Conservation (phyloP, 169 alveolate species). For the Babesia bigemina region DNA sequence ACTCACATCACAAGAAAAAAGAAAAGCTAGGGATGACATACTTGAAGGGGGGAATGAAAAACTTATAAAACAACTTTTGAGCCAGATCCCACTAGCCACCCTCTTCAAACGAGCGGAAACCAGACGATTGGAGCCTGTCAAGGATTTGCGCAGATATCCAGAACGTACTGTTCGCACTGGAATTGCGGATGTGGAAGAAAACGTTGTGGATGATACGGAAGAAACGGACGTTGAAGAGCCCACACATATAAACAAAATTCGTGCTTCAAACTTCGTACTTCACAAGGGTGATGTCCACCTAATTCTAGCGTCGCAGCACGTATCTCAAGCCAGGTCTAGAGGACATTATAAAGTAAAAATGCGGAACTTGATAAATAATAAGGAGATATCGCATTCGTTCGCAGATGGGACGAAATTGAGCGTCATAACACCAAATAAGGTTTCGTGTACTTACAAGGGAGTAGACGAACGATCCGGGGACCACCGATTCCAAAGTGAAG, state of each 20-base stretch:
- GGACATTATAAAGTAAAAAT: constrained; percentile 65
- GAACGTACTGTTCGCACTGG: not conserved
- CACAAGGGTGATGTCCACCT: constrained; percentile 48
- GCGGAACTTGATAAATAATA: constrained; percentile 28
- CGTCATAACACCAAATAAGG: constrained; percentile 49
- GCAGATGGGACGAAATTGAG: constrained; percentile 56
- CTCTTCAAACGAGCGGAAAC: not conserved
- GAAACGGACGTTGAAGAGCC: constrained; percentile 50
- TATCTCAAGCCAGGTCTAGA: constrained; percentile 61
- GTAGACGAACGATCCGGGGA: constrained; percentile 21
- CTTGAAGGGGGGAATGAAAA: constrained; percentile 31
- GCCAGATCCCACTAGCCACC: constrained; percentile 5
- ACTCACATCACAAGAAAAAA: constrained; percentile 19
- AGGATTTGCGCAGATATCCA: not conserved
- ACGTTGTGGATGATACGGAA: not conserved
- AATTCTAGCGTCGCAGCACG: constrained; percentile 50
- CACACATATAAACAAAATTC: constrained; percentile 57
- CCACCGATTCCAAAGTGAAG: constrained; percentile 20
- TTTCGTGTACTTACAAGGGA: constrained; percentile 22
- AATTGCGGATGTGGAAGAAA: not conserved
- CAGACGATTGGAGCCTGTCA: not conserved
- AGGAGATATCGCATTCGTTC: constrained; percentile 48
- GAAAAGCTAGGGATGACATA: constrained; percentile 4
- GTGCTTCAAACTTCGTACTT: constrained; percentile 23
- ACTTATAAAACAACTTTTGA: constrained; percentile 33